A percentile compares a stretch with the other conserved stretches of the same genome.
Evolutionary conservation across 2,329 filamentous ascomycete species (phyloP).

Genomic region (Remersonia thermophila): DNA sequence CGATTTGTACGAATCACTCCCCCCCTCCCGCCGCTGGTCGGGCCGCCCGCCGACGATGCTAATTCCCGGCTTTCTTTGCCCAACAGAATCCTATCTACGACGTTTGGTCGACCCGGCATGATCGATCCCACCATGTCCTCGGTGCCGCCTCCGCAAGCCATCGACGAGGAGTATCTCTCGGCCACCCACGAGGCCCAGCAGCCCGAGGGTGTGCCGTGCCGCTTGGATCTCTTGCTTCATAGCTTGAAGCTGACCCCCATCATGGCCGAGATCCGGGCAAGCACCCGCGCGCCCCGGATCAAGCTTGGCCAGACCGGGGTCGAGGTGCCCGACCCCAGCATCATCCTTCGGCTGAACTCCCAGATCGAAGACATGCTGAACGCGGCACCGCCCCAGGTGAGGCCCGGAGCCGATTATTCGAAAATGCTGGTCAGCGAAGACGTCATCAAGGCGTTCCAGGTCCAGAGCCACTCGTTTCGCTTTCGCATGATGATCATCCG

Average conservation of each 20-base stretch:
- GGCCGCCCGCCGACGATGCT: too few species aligned
- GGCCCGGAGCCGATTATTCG: conserved; percentile 4
- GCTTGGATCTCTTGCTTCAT: conserved; percentile 15
- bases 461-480: conserved; percentile 4
- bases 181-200: conserved; percentile 15
- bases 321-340: conserved; percentile 7
- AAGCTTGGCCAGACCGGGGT: conserved; percentile 1
- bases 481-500: conserved; percentile 5
- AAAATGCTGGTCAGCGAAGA: conserved; percentile 2
- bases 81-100: conserved; percentile 17
- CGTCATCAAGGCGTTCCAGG: conserved; percentile 1
- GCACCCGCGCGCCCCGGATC: not conserved
- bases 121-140: conserved; percentile 9
- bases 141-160: conserved; percentile 13
- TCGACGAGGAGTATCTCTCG: conserved; percentile 22
- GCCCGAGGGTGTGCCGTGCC: conserved; percentile 13
- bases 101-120: conserved; percentile 19
- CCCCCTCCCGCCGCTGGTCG: too few species aligned
- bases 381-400: conserved; percentile 6
- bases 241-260: conserved; percentile 14
- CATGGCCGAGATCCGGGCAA: conserved; percentile 4
- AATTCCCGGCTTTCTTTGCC: too few species aligned
- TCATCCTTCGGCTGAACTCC: conserved; percentile 8
- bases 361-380: conserved; percentile 8
- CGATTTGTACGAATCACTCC: conserved; percentile 15